A percentile compares a stretch with the other conserved stretches of the same genome.
phyloP scores from a whole-genome alignment of 2,329 filamentous ascomycete species.

The Chaetoscypha palmicola region DNA sequence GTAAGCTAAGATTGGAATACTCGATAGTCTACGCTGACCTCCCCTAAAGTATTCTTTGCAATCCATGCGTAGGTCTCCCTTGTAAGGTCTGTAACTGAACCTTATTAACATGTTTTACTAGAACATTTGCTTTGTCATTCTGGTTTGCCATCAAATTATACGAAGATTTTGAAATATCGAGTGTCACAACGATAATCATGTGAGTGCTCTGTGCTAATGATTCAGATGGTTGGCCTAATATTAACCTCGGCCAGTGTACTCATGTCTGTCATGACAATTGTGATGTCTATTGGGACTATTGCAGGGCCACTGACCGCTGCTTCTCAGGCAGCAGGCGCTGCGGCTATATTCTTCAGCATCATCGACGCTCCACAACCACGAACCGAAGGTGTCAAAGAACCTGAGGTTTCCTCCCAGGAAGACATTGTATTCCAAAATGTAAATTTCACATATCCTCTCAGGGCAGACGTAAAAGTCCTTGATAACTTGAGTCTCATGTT shows the following conservation, averaged over 20 bases:
- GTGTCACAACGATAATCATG: conserved; percentile 49
- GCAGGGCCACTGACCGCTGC: conserved; percentile 47
- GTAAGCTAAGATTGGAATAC: conserved; percentile 11
- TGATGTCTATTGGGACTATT: conserved; percentile 40
- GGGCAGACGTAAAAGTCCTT: conserved; percentile 29
- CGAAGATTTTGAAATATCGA: conserved; percentile 38
- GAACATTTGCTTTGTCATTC: conserved; percentile 49
- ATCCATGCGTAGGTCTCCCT: conserved; percentile 19
- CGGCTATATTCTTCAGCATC: conserved; percentile 31
- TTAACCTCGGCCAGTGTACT: conserved; percentile 11
- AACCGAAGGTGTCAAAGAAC: conserved; percentile 35
- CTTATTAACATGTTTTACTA: conserved; percentile 16
- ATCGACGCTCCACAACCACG: conserved; percentile 32
- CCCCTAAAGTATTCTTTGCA: conserved; percentile 28
- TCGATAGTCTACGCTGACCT: no score
- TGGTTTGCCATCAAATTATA: conserved; percentile 52
- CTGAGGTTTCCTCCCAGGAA: conserved; percentile 40
- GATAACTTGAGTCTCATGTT: conserved; percentile 29
- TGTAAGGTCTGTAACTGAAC: not conserved
- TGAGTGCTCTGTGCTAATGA: conserved; percentile 30
- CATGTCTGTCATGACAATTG: conserved; percentile 21
- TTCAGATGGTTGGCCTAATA: not conserved
- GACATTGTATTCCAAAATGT: conserved; percentile 30
- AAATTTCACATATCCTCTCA: conserved; percentile 31
- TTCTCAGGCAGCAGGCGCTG: conserved; percentile 31